These are phyloP conservation scores for Penicillium sp. DNA, from an alignment of 2,329 filamentous ascomycete genomes.

Conservation along the genomic window DNA sequence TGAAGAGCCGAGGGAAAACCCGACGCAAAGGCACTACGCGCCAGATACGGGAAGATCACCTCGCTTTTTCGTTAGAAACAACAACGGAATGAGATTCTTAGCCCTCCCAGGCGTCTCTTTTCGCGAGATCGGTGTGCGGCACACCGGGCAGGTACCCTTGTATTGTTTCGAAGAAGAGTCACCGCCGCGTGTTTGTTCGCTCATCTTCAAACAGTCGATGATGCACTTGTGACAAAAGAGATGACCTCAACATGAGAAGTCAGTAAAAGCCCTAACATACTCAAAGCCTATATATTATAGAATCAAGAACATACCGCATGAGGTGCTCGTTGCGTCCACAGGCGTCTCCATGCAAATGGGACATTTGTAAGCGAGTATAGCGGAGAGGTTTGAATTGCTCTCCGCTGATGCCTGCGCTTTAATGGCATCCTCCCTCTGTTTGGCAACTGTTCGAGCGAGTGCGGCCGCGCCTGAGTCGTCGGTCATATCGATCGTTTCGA, in stretches of 20 bases:
- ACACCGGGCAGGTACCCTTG: slow-evolving; percentile 47
- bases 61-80: slow-evolving; percentile 24
- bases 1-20: not conserved
- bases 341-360: slow-evolving; percentile 65
- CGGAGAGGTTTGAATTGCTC: slow-evolving; percentile 19
- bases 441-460: slow-evolving; percentile 50
- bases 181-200: slow-evolving; percentile 47
- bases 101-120: slow-evolving; percentile 38
- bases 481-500: slow-evolving; percentile 55
- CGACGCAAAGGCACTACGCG: not conserved
- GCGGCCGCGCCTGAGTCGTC: slow-evolving; percentile 43
- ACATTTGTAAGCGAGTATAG: slow-evolving; percentile 55
- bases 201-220: slow-evolving; percentile 58
- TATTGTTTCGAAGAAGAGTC: slow-evolving; percentile 30
- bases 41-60: not conserved
- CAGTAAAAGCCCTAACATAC: not conserved
- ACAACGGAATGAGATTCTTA: slow-evolving; percentile 40
- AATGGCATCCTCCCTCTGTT: slow-evolving; percentile 35
- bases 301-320: slow-evolving; percentile 54
- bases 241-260: slow-evolving; percentile 49
- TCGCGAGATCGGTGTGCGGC: slow-evolving; percentile 43
- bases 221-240: slow-evolving; percentile 66
- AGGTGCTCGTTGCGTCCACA: slow-evolving; percentile 59
- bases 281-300: not conserved
- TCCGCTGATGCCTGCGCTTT: not conserved